phyloP scores from a whole-genome alignment of 2,329 filamentous ascomycete species.

The Fusarium illudens region DNA sequence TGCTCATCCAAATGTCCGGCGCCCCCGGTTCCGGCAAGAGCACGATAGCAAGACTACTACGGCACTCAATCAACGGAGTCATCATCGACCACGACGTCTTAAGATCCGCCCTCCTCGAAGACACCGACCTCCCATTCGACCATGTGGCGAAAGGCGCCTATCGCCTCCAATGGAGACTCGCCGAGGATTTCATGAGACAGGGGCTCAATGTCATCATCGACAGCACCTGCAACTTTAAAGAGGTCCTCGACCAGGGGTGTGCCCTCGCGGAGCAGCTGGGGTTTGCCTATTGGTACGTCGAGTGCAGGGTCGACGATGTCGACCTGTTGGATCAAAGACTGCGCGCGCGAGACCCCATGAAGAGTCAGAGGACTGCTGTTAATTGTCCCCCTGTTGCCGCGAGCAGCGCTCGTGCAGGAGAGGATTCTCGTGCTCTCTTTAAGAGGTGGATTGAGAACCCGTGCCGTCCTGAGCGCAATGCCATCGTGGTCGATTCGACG shows the following conservation, averaged over 20 bases:
- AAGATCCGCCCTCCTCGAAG: conserved; percentile 45
- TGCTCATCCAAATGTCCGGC: conserved; percentile 47
- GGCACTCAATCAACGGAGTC: conserved; percentile 39
- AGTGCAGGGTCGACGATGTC: conserved; percentile 44
- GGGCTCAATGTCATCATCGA: conserved; percentile 48
- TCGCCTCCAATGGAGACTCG: conserved; percentile 48
- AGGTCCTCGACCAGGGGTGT: conserved; percentile 43
- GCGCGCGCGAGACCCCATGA: conserved; percentile 35
- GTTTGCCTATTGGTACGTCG: conserved; percentile 43
- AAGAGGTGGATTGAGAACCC: conserved; percentile 44
- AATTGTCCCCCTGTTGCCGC: conserved; percentile 37
- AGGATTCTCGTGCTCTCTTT: conserved; percentile 34
- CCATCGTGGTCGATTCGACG: background rate
- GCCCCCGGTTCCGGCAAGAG: conserved; percentile 52
- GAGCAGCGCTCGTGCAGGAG: background rate
- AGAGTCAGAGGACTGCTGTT: conserved; percentile 45
- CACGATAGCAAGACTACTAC: conserved; percentile 45
- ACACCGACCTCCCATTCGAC: conserved; percentile 39
- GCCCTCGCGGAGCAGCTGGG: conserved; percentile 38
- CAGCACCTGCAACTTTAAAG: conserved; percentile 48
- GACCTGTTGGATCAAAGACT: conserved; percentile 44
- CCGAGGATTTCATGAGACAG: conserved; percentile 47
- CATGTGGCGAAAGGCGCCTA: conserved; percentile 46
- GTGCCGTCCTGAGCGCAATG: conserved; percentile 37
- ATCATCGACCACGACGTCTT: conserved; percentile 51